Conservation (phyloP, 768 basidiomycete species). For the Infundibulicybe gibba region DNA sequence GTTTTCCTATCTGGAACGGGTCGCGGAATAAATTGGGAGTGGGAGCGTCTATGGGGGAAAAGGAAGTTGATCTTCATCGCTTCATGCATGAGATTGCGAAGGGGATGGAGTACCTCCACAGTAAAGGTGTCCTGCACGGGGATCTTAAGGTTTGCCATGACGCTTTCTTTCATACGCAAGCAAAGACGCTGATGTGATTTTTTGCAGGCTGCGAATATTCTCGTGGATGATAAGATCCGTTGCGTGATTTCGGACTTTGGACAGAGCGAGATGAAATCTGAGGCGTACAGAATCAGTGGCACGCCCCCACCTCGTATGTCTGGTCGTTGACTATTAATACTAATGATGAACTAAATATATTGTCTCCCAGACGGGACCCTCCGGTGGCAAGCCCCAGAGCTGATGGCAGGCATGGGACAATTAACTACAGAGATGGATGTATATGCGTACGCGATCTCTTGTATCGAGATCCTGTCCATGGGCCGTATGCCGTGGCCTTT, state of each 20-base stretch:
- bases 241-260: constrained; percentile 85
- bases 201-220: constrained; percentile 63
- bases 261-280: constrained; percentile 75
- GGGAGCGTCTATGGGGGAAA: constrained; percentile 8
- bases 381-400: constrained; percentile 72
- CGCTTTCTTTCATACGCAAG: neutral
- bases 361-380: constrained; percentile 50
- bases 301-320: constrained; percentile 42
- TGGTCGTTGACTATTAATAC: neutral
- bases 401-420: constrained; percentile 43
- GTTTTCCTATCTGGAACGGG: constrained; percentile 4
- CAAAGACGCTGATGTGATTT: neutral
- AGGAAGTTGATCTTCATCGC: constrained; percentile 45
- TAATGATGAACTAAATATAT: constrained; percentile 1
- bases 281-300: constrained; percentile 61
- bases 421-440: constrained; percentile 59
- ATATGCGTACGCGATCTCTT: constrained; percentile 66
- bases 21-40: neutral
- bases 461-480: constrained; percentile 59
- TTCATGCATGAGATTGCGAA: constrained; percentile 73
- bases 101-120: constrained; percentile 82
- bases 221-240: constrained; percentile 61
- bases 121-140: constrained; percentile 66
- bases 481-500: constrained; percentile 58
- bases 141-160: constrained; percentile 63